Conservation (phyloP, 2,329 filamentous ascomycete genomes). For the Sporothrix curviconia region DNA sequence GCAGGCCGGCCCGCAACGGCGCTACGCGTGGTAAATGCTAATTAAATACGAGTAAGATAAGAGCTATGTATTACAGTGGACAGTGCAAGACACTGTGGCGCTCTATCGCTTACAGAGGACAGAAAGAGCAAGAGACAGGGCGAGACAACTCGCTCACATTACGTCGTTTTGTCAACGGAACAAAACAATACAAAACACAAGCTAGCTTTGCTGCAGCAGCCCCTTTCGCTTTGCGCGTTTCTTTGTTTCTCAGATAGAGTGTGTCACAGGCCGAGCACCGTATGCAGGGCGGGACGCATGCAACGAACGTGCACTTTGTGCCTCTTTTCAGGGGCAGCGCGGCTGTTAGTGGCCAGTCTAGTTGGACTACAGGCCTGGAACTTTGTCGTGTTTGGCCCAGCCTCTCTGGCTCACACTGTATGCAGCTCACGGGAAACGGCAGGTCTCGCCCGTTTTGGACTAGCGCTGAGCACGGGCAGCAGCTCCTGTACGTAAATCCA, state of each 20-base stretch:
- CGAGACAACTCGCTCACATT: neutral
- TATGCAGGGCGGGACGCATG: conserved; percentile 7
- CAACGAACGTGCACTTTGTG: conserved; percentile 1
- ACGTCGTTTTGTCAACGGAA: neutral
- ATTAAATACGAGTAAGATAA: neutral
- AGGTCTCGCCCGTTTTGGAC: conserved; percentile 5
- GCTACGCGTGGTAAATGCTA: conserved; percentile 1
- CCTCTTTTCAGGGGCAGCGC: neutral
- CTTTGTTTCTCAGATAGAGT: conserved; percentile 3
- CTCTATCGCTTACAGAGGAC: neutral
- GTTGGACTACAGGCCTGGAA: neutral
- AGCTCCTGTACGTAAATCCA: neutral
- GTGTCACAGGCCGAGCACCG: neutral
- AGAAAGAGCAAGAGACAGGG: neutral
- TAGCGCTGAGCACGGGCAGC: conserved; percentile 5
- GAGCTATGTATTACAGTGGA: neutral
- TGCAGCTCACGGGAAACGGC: conserved; percentile 5
- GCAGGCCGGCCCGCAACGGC: neutral
- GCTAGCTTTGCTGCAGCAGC: neutral
- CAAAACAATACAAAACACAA: neutral
- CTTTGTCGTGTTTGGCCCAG: too few species aligned
- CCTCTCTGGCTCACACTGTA: conserved; percentile 6
- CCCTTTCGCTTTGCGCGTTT: too few species aligned
- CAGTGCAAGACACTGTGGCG: neutral
- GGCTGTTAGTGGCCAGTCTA: neutral